Evolutionary conservation across 225 moss, liverwort and hornwort species (phyloP), one percentile per base, ranked within the genome.

Genomic region (Neckera pumila): DNA sequence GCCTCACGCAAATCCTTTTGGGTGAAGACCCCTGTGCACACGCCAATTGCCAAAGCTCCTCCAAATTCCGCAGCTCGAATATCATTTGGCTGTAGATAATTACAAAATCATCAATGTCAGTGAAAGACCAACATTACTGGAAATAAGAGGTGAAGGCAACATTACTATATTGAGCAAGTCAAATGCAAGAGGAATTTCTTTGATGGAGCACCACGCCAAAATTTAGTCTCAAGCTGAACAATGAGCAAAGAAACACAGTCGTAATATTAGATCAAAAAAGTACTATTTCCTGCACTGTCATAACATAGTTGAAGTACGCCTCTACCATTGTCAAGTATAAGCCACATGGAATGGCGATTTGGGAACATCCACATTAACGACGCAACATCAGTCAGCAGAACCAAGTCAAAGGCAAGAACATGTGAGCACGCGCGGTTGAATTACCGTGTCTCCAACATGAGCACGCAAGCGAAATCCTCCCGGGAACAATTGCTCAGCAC

Each of bases 391-490:
- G 69, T 64, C 36, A 71, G 86, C 47, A 81, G 61, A 81, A 62
- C 80, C 76, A 81, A 54, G 63, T 21, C 28, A 76, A 87, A 40
- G 42, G 34, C 31, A 61, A 81, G 67, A 62, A 53, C 79, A 60
- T 63, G 60, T 56, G 66, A 75, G 88, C 36, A 91, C 22, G 75
- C 34, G 33, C 78, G 69, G 63, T 82, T 59, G 49, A 87, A 91
- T 80, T 90, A 97, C 97, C 90, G 98, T 98, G 90, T 98, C 98
- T 84, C 98, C 98, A 84, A 97, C 97, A 84, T 98, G 98, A 59
- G 94, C 93, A 86, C 89, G 94, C 82, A 92, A 88, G 47, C 95
- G 96, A 91, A 95, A 94, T 58, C 94, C 95, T 91, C 93, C 97
- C 54, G 94, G 95, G 71, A 92, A 95, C 53, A 94, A 87, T 67